Evolutionary conservation across 768 basidiomycete genomes (phyloP), one percentile per base, ranked within the genome.

Genomic region (Leccinum imitatum): DNA sequence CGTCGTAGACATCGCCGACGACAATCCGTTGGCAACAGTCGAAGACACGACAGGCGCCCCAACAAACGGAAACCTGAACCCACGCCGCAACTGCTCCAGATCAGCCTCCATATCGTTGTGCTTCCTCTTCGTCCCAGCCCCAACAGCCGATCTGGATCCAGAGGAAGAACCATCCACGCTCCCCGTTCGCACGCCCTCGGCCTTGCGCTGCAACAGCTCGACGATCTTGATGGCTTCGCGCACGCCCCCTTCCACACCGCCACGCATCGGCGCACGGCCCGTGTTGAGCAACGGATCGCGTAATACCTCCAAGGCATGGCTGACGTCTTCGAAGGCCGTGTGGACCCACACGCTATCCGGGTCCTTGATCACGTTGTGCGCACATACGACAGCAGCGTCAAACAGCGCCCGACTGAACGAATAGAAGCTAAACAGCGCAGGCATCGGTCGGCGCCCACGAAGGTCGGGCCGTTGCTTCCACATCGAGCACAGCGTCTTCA

Each of bases 321-420:
- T 65, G 25, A 83, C 69, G 60, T 80, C 80, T 55, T 81, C 79
- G 57, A 80, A 67, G 50, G 84, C 84, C 8, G 78, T 78, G 8
- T 70, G 68, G 0, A 82, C 80, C 65, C 80, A 80, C 37, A 84
- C 73, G 30, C 76, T 76, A 23, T 62, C 68, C 0, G 84, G 83
- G 56, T 84, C 79, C 66, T 79, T 79, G 55, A 89, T 77, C 57
- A 82, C 82, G 8, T 84, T 81, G 67, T 87, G 82, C 8, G 86
- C 86, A 62, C 85, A 87, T 14, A 84, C 77, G 19, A 89, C 80
- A 5, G 83, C 80, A 0, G 91, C 85, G 62, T 89, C 87, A 65
- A 88, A 84, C 19, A 92, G 71, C 14, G 84, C 76, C 60, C 86
- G 80, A 15, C 81, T 79, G 53, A 88, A 81, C 3, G 86, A 79